Base-by-base conservation (phyloP, 495 filamentous ascomycete genomes). In the Neurospora sp. region DNA sequence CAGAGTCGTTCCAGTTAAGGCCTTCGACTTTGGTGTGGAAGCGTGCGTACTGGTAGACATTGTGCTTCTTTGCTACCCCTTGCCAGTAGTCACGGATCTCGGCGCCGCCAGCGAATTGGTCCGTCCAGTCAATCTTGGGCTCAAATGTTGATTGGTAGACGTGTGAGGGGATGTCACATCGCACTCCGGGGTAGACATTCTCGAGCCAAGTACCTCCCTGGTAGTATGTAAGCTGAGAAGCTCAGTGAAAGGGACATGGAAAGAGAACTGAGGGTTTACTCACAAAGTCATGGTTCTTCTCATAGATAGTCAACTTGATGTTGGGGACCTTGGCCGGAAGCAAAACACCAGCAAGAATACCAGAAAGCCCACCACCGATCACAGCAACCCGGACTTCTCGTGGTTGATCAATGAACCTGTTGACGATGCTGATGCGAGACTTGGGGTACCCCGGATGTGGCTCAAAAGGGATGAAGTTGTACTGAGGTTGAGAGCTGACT, bases 31-130 rank as follows among this genome's bases (percentile, higher is more conserved):
- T 84, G 42, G 86, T 85, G 35, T 83, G 78, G 2, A 85, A 74
- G 54, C 86, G 85, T 16, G 89, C 73, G 73, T 88, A 87, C 70
- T 87, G 83, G 74, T 89, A 88, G 2, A 92, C 86, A 69, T 89
- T 85, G 79, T 90, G 86, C 77, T 92, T 92, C 16, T 81, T 79
- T 1, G 88, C 89, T 8, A 90, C 76, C 0, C 82, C 78, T 72
- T 91, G 86, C 86, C 89, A 91, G 76, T 93, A 93, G 20, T 86
- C 85, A 39, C 85, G 82, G 49, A 93, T 93, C 77, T 93, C 91
- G 14, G 78, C 78, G 0, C 90, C 89, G 40, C 87, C 85, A 3
- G 91, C 88, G 73, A 90, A 93, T 72, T 90, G 85, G 75, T 90
- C 85, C 0, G 85, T 86, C 91, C 91, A 93, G 77, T 91, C 83